Evolutionary conservation across 371 early-diverging fungal genomes (phyloP).

Genomic region (Rhizopus stolonifer): DNA sequence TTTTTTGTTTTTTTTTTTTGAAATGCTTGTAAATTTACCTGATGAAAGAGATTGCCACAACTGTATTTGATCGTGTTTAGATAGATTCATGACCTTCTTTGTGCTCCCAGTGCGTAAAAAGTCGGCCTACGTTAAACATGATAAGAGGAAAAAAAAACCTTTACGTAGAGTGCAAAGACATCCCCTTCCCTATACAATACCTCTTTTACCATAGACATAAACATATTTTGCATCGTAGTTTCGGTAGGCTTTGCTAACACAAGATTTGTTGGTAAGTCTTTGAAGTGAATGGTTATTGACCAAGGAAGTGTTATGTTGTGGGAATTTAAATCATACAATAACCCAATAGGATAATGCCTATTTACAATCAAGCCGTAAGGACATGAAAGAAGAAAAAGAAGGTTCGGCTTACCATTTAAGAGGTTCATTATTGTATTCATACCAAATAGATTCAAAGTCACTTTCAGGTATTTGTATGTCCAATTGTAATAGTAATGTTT

Average conservation of each 20-base stretch:
- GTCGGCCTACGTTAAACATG: constrained; percentile 55
- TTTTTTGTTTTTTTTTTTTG: neutral
- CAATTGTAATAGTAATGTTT: constrained; percentile 43
- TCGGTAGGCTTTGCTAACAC: constrained; percentile 54
- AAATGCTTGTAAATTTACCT: constrained; percentile 34
- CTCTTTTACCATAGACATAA: constrained; percentile 82
- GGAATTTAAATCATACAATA: constrained; percentile 61
- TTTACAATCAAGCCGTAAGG: neutral
- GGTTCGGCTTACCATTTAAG: constrained; percentile 61
- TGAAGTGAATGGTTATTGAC: constrained; percentile 62
- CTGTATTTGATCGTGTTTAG: constrained; percentile 69
- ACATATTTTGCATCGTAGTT: constrained; percentile 64
- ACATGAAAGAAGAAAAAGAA: neutral
- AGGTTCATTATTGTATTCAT: constrained; percentile 59
- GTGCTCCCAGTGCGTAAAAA: constrained; percentile 69
- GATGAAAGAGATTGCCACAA: constrained; percentile 65
- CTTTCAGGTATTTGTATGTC: constrained; percentile 46
- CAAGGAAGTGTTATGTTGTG: constrained; percentile 52
- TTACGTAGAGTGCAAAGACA: too few species aligned
- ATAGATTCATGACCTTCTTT: constrained; percentile 73
- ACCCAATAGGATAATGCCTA: constrained; percentile 81
- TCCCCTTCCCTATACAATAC: constrained; percentile 35
- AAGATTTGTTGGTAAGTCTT: constrained; percentile 58
- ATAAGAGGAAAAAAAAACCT: neutral
- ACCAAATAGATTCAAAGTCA: constrained; percentile 52